Evolutionary conservation across 1,284 basidiomycete species (phyloP).

Genomic region (Trametes versicolor): DNA sequence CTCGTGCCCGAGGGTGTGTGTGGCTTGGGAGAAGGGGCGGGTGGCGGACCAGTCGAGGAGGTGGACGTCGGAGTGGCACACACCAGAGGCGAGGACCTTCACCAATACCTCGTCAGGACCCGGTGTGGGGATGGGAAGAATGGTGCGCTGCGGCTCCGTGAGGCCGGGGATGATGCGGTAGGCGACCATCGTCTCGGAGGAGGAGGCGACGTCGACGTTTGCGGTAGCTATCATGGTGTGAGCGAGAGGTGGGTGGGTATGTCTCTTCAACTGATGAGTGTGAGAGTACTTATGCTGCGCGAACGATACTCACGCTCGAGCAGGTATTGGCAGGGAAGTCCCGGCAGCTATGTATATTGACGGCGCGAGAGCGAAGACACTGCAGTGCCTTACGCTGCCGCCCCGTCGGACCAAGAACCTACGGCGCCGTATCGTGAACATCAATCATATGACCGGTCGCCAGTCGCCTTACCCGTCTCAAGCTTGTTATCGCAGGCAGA

Average conservation of each 20-base stretch:
- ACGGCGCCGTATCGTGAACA: no score
- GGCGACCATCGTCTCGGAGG: slow-evolving; percentile 30
- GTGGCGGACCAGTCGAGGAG: slow-evolving; percentile 22
- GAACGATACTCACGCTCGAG: background rate
- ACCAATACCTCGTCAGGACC: slow-evolving; percentile 35
- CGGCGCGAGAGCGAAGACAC: background rate
- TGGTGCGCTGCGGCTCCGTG: slow-evolving; percentile 23
- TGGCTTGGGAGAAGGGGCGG: slow-evolving; percentile 12
- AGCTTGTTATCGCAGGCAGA: no score
- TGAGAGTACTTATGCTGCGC: background rate
- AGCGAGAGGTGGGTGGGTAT: background rate
- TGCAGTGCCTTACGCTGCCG: no score
- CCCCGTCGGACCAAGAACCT: no score
- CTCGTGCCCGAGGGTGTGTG: slow-evolving; percentile 38
- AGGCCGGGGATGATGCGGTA: slow-evolving; percentile 31
- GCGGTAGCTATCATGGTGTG: slow-evolving; percentile 1
- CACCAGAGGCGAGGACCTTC: slow-evolving; percentile 38
- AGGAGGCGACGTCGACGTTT: background rate
- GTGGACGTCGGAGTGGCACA: slow-evolving; percentile 37
- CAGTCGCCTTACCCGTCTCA: no score
- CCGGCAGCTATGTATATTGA: background rate
- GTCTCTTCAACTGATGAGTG: background rate
- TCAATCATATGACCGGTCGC: no score
- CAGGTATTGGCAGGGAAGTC: background rate
- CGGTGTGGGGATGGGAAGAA: slow-evolving; percentile 33